Base-by-base conservation (phyloP, 2,329 filamentous ascomycete species). In the Diaporthe citrichinensis region DNA sequence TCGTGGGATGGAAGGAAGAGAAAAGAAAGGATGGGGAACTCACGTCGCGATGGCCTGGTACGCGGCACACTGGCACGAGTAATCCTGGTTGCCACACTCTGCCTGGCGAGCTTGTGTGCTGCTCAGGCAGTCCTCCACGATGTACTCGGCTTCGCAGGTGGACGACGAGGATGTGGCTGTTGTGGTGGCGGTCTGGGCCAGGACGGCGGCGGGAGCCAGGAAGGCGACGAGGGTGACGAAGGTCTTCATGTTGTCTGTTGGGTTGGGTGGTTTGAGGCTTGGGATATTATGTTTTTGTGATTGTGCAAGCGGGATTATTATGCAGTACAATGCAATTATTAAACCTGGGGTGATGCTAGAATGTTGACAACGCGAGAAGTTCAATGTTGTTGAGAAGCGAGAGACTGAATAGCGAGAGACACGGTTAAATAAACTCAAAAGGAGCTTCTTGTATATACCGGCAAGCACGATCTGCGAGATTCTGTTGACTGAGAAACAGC, bases 21-120 rank as follows among this genome's bases (percentile, higher is more conserved):
- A n/a, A 17, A 25, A n/a, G 23, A 31, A 31, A 10, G 2, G 41
- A 34, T 15, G 39, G 61, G 39, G 55, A 28, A 83, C 86, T 77
- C 80, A 89, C 87, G 87, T 88, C 61, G 86, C 80, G 69, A 90
- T 82, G 77, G 84, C 82, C 77, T 85, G 77, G 79, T 87, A 85
- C 62, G 85, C 83, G 72, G 82, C 80, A 80, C 88, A 90, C 76
- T 84, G 84, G 82, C 88, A 90, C 71, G 83, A 81, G 78, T 85
- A 89, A 81, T 90, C 87, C 67, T 80, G 81, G 28, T 74, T 7
- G 15, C 59, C 72, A 81, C 88, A 90, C 55, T 77, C 77, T 5
- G 78, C 74, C 77, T 86, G 81, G 81, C 86, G 86, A 75, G 79
- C 79, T 53, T 78, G 83, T 79, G 88, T 84, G 73, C 81, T 83